These are phyloP conservation scores for Sugiyamaella sp. DNA, from an alignment of 1,139 yeast genomes.

Conservation along the genomic window DNA sequence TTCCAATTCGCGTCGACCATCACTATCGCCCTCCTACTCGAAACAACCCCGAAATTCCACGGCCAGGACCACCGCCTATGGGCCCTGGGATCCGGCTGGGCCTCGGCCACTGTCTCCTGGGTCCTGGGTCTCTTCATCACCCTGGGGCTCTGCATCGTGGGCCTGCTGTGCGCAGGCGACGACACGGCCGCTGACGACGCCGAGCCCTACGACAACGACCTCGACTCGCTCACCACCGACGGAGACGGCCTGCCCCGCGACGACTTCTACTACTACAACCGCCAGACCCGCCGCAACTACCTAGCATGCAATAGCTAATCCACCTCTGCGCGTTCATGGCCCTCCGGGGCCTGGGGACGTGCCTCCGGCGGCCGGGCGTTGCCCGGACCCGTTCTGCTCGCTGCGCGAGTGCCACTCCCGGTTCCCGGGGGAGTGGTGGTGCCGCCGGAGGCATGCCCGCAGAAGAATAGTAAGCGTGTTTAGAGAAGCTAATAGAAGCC, in stretches of 20 bases:
- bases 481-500: constrained; percentile 17
- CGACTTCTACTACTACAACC: constrained; percentile 30
- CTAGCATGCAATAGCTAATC: constrained; percentile 10
- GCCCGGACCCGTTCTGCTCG: constrained; percentile 2
- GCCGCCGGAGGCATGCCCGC: constrained; percentile 4
- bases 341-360: no score
- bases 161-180: constrained; percentile 26
- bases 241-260: constrained; percentile 24
- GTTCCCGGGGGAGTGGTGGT: no score
- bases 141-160: constrained; percentile 26
- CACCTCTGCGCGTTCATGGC: neutral
- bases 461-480: neutral
- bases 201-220: constrained; percentile 27
- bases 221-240: constrained; percentile 25
- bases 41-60: constrained; percentile 24
- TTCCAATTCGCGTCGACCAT: constrained; percentile 26
- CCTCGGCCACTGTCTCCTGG: constrained; percentile 29
- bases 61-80: constrained; percentile 25
- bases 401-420: neutral
- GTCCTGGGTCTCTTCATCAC: constrained; percentile 25
- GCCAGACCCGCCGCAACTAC: constrained; percentile 19
- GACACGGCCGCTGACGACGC: constrained; percentile 11
- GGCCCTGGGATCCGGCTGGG: constrained; percentile 31
- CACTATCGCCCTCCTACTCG: constrained; percentile 26
- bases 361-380: constrained; percentile 3